Evolutionary conservation across 2,329 filamentous ascomycete genomes (phyloP).

Genomic region (Aspergillus sp.): DNA sequence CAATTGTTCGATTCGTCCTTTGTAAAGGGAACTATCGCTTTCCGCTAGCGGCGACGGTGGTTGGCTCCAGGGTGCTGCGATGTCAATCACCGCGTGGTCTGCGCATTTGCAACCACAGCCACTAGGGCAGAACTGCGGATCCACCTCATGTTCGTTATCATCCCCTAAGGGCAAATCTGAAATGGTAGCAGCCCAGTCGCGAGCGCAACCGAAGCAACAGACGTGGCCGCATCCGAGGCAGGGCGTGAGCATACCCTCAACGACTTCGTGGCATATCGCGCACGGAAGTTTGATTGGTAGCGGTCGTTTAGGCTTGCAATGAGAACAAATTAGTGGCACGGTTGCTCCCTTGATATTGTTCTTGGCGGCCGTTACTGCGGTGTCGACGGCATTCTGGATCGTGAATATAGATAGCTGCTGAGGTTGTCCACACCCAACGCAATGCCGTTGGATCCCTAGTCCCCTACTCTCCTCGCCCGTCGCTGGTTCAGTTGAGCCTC

Average conservation of each 20-base stretch:
- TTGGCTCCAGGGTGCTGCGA: slow-evolving; percentile 35
- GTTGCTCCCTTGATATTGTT: slow-evolving; percentile 25
- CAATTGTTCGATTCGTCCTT: slow-evolving; percentile 23
- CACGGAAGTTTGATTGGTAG: slow-evolving; percentile 45
- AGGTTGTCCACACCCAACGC: slow-evolving; percentile 44
- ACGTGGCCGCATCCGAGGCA: slow-evolving; percentile 55
- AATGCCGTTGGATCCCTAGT: slow-evolving; percentile 50
- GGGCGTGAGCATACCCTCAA: slow-evolving; percentile 51
- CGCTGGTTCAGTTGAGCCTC: slow-evolving; percentile 14
- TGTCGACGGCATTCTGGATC: slow-evolving; percentile 22
- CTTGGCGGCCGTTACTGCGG: slow-evolving; percentile 27
- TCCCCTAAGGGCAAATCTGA: slow-evolving; percentile 19
- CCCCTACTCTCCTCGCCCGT: slow-evolving; percentile 28
- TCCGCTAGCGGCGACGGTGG: slow-evolving; percentile 27
- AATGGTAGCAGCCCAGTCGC: slow-evolving; percentile 43
- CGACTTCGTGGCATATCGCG: slow-evolving; percentile 48
- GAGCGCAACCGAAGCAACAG: slow-evolving; percentile 51
- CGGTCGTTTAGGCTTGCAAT: slow-evolving; percentile 41
- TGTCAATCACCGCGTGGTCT: slow-evolving; percentile 39
- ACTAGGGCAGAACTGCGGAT: slow-evolving; percentile 45
- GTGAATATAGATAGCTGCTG: slow-evolving; percentile 44
- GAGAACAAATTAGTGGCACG: slow-evolving; percentile 35
- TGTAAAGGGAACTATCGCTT: slow-evolving; percentile 25
- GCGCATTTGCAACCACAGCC: slow-evolving; percentile 55
- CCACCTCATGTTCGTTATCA: slow-evolving; percentile 20